Conservation (phyloP, 2,329 filamentous ascomycete species). For the Nannizzia gypsea region DNA sequence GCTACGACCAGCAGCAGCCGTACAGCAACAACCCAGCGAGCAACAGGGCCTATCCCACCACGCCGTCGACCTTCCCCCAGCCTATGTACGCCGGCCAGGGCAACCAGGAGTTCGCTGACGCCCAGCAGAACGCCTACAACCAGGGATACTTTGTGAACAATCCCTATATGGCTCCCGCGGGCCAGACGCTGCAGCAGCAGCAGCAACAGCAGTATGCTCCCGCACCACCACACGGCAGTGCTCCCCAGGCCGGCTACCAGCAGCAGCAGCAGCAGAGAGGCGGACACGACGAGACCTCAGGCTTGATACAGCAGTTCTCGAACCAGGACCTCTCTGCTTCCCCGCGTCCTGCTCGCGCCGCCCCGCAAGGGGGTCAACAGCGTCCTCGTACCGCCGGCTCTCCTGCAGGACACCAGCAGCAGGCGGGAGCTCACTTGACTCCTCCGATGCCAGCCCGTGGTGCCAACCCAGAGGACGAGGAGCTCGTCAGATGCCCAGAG, state of each 20-base stretch:
- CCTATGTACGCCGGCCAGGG: constrained; percentile 58
- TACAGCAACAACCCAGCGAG: constrained; percentile 40
- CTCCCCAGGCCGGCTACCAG: constrained; percentile 45
- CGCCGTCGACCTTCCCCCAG: constrained; percentile 91
- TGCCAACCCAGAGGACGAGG: constrained; percentile 50
- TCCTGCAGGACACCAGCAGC: constrained; percentile 35
- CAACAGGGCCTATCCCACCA: constrained; percentile 68
- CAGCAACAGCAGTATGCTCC: constrained; percentile 42
- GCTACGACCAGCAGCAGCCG: constrained; percentile 50
- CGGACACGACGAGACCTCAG: constrained; percentile 65
- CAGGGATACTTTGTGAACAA: constrained; percentile 52
- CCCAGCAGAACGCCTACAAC: constrained; percentile 32
- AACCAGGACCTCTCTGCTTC: constrained; percentile 81
- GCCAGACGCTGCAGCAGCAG: constrained; percentile 17
- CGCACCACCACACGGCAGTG: constrained; percentile 29
- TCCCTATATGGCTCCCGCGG: constrained; percentile 37
- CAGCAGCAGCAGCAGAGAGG: constrained; percentile 27
- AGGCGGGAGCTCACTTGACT: constrained; percentile 56
- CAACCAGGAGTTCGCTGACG: constrained; percentile 50
- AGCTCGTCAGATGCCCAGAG: constrained; percentile 69
- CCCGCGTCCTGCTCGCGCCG: constrained; percentile 55
- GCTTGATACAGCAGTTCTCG: constrained; percentile 88
- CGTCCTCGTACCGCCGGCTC: constrained; percentile 76
- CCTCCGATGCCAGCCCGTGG: constrained; percentile 53
- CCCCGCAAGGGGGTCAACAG: constrained; percentile 41